Evolutionary conservation across 768 basidiomycete species (phyloP), one percentile per base, ranked within the genome.

Genomic region (Melanogaster broomeanus): DNA sequence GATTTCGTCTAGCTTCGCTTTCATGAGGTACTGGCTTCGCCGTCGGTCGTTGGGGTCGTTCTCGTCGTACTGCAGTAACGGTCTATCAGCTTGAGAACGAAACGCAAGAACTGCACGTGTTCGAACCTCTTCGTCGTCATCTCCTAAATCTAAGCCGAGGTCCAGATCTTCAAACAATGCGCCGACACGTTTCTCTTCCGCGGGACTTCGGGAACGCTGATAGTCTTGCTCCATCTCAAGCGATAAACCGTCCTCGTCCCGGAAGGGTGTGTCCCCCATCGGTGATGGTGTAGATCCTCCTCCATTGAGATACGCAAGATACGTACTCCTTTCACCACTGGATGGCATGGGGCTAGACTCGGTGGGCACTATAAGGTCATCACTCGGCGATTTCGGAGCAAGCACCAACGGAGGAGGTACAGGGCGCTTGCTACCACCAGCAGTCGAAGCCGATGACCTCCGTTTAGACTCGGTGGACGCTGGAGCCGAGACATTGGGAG

Each of bases 1-100:
- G 42, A 93, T 87, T 67, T 87, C 86, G 62, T 93, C 90, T 21
- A 93, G 71, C 64, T 87, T 80, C 16, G 84, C 83, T 58, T 77
- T 83, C 83, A 92, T 82, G 38, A 86, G 69, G 57, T 83, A 78
- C 58, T 91, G 90, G 64, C 88, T 91, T 61, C 79, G 80, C 37
- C 88, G 78, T 52, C 81, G 79, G 68, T 90, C 89, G 61, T 89
- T 76, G 39, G 86, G 85, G 60, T 90, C 89, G 57, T 82, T 73
- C 40, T 82, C 79, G 52, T 88, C 85, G 58, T 79, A 85, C 86
- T 89, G 58, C 7, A 30, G 42, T 19, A 24, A 45, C 28, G 48
- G 35, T 42, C 40, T 53, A 57, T 61, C 52, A 68, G 59, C 37
- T 13, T 44, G 42, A 19, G 44, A 22, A 39, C 21, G 48, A 45